Conservation (phyloP, 768 basidiomycete genomes). For the Rhodocollybia butyracea region DNA sequence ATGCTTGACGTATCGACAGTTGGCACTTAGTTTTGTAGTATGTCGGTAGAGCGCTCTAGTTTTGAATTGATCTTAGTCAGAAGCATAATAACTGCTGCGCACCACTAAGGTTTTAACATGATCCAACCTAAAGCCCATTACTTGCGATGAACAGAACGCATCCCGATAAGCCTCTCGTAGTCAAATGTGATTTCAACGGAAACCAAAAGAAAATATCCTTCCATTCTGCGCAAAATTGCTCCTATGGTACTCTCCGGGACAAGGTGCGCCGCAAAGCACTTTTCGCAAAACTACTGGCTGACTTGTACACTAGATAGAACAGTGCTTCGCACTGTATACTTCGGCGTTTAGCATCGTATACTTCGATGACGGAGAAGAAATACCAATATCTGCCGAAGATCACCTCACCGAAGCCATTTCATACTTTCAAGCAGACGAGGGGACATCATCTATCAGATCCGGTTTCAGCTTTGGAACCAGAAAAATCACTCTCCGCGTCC, state of each 20-base stretch:
- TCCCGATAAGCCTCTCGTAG: conserved; percentile 67
- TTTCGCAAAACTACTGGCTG: conserved; percentile 8
- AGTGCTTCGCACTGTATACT: conserved; percentile 74
- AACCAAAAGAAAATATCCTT: conserved; percentile 78
- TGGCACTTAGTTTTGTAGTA: not conserved
- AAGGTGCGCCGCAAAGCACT: conserved; percentile 49
- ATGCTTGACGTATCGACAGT: not conserved
- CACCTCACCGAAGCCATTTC: conserved; percentile 86
- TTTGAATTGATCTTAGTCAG: conserved; percentile 5
- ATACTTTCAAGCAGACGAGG: conserved; percentile 79
- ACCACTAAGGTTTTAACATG: not conserved
- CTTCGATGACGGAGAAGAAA: conserved; percentile 87
- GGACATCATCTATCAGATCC: conserved; percentile 69
- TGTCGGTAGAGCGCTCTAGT: not conserved
- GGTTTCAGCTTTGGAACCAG: conserved; percentile 62
- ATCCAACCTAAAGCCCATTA: not conserved
- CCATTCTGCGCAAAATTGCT: conserved; percentile 73
- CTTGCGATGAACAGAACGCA: conserved; percentile 11
- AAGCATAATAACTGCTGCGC: conserved; percentile 3
- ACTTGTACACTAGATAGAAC: conserved; percentile 60
- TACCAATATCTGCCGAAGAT: conserved; percentile 62
- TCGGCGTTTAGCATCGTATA: conserved; percentile 74
- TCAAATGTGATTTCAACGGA: conserved; percentile 80
- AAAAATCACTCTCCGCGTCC: conserved; percentile 75
- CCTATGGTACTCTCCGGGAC: conserved; percentile 66